Conservation (phyloP, 768 basidiomycete species). For the Postia placenta region DNA sequence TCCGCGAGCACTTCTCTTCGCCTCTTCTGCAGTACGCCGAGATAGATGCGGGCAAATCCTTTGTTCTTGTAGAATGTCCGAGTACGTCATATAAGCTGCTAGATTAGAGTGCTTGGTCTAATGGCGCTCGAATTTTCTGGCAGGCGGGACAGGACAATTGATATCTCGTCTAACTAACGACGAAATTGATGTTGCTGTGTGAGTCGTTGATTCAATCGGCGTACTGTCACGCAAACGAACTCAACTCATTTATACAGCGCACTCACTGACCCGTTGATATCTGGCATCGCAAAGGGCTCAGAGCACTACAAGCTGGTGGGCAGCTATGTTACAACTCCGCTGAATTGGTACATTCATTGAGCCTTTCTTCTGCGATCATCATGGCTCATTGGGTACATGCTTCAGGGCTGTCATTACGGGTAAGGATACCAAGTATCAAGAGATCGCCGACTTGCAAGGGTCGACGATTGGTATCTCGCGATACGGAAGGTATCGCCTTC, state of each 20-base stretch:
- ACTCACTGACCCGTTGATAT: conserved; percentile 85
- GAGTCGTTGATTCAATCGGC: too few species aligned
- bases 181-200: conserved; percentile 84
- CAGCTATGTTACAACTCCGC: conserved; percentile 82
- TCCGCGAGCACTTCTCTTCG: conserved; percentile 87
- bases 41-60: conserved; percentile 61
- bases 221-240: not conserved
- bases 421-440: conserved; percentile 60
- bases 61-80: conserved; percentile 85
- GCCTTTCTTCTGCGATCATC: not conserved
- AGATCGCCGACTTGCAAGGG: conserved; percentile 68
- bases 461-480: conserved; percentile 88
- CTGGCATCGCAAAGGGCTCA: conserved; percentile 88
- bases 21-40: conserved; percentile 84
- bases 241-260: conserved; percentile 53
- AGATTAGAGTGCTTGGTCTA: too few species aligned
- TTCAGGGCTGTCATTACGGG: conserved; percentile 91
- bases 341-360: conserved; percentile 61
- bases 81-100: conserved; percentile 37
- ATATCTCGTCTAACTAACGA: conserved; percentile 69
- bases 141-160: conserved; percentile 83
- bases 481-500: conserved; percentile 64
- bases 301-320: conserved; percentile 87
- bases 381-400: not conserved
- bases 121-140: too few species aligned